Evolutionary conservation across 1,284 basidiomycete genomes (phyloP).

Genomic region (Cutaneotrichosporon cavernicola): DNA sequence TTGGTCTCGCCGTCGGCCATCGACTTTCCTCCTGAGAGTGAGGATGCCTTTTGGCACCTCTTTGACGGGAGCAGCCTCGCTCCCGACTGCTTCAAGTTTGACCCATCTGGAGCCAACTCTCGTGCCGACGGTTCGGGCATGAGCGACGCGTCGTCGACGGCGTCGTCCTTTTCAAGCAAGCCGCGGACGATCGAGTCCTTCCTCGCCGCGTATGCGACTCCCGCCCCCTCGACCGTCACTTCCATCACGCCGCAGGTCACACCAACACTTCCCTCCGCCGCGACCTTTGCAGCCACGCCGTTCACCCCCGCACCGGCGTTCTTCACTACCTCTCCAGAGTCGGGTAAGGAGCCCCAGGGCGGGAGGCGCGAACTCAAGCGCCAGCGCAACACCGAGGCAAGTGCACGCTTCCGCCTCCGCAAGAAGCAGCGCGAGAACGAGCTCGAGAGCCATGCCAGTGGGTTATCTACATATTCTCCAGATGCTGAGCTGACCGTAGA

Average conservation of each 20-base stretch:
- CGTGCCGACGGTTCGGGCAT: constrained; percentile 12
- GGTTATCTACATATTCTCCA: constrained; percentile 48
- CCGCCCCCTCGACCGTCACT: constrained; percentile 12
- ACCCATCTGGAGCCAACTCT: constrained; percentile 9
- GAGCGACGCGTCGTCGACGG: constrained; percentile 6
- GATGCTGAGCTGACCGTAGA: not conserved
- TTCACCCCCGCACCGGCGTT: not conserved
- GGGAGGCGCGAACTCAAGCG: constrained; percentile 62
- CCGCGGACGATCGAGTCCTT: constrained; percentile 46
- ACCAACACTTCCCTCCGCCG: constrained; percentile 10
- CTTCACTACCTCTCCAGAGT: not conserved
- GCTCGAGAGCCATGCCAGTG: constrained; percentile 78
- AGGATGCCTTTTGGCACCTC: constrained; percentile 49
- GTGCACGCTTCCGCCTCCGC: constrained; percentile 93
- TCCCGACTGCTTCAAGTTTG: constrained; percentile 31
- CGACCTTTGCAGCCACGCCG: not conserved
- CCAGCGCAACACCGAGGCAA: constrained; percentile 90
- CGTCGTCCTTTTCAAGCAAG: constrained; percentile 15
- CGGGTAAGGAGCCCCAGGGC: not conserved
- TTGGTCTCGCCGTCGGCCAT: not conserved
- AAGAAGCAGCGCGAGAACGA: constrained; percentile 98
- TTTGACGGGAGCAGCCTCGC: constrained; percentile 40
- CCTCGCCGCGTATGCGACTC: constrained; percentile 44
- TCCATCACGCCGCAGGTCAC: constrained; percentile 28
- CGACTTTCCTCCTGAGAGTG: constrained; percentile 30